Evolutionary conservation across 352 stramenopile species (phyloP), one percentile per base, ranked within the genome.

Genomic region (Phytopythium mirpurense): DNA sequence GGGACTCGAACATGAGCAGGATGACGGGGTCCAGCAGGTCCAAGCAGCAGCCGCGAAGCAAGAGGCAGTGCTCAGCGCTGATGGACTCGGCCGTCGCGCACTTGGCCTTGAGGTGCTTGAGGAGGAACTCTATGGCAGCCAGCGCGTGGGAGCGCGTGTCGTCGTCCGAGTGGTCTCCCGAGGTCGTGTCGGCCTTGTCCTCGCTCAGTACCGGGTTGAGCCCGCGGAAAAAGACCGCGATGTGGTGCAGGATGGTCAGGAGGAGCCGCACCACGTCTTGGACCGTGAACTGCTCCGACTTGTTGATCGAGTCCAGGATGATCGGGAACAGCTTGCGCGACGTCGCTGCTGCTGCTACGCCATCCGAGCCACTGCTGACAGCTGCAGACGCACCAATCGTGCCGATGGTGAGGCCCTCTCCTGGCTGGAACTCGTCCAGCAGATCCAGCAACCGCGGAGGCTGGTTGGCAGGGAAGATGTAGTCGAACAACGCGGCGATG

Each of bases 391-490:
- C 11, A 34, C 9, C 10, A 6, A 32, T 47, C 2, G 41, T 6
- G 41, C 23, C 12, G 6, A 34, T 9, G 0, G 41, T 47, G 23
- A 47, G n/a, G 23, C 27, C 41, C 23, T 71, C 60, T 6, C 63
- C 64, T n/a, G 45, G 36, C 10, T 67, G 55, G 55, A 86, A 87
- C 23, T 89, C 78, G 2, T 76, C 63, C 6, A 89, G 51, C 16
- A 89, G 64, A 16, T 87, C 78, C 12, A 60, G 54, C 23, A 89
- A 62, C 3, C 78, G 74, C 9, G 72, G 59, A 16, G 45, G 41
- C 35, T 86, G 72, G 1, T 67, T 72, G 19, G 53, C 52, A 15
- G 79, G 73, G 32, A 88, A 88, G 32, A 86, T 88, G 45, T 87
- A 67, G 1, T 35, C 60, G 2, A 85, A 48, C 21, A 88, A 40